Base-by-base conservation (phyloP, 2,329 filamentous ascomycete genomes). In the Aspergillus texensis region DNA sequence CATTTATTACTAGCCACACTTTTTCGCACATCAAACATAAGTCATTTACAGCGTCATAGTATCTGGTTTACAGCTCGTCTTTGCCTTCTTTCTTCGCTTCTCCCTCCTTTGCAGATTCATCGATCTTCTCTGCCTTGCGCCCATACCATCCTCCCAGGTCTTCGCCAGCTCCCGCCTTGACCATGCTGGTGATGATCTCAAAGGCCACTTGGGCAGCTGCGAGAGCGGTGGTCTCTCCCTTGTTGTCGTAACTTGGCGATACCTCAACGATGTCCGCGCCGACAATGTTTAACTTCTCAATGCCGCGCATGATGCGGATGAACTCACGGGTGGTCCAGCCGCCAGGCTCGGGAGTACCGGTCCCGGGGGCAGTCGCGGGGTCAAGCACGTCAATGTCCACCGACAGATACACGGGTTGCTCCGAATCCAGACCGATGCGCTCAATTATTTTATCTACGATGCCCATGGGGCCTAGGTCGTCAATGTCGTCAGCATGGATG, bases 221-320 rank as follows among this genome's bases (percentile, higher is more conserved):
- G 67, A 96, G 79, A 14, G 92, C 91, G 45, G 93, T 97, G 72
- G 89, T 89, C 81, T 96, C 93, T 1, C 89, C 91, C 8, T 81
- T 81, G 12, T 90, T 89, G 81, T 97, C 92, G 74, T 96, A 97
- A 14, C 91, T 91, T 0, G 93, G 93, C 50, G 90, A 88, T 10
- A 96, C 92, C 82, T 97, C 94, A 6, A 97, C 94, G 56, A 97
- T 87, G 78, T 97, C 94, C 0, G 93, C 94, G 1, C 93, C 94
- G 4, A 97, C 91, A 4, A 97, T 80, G 74, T 97, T 96, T 75
- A 97, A 77, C 66, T 77, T 86, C 80, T 97, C 93, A 48, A 97
- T 86, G 0, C 92, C 93, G 36, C 93, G 83, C 74, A 97, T 78
- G 62, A 97, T 92, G 14, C 91, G 84, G 67, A 96, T 94, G 70